Percentiles rank a stretch among this genome's conserved stretches.
Evolutionary conservation across 495 filamentous ascomycete genomes (phyloP).

Genomic region (Clavariopsis aquatica): DNA sequence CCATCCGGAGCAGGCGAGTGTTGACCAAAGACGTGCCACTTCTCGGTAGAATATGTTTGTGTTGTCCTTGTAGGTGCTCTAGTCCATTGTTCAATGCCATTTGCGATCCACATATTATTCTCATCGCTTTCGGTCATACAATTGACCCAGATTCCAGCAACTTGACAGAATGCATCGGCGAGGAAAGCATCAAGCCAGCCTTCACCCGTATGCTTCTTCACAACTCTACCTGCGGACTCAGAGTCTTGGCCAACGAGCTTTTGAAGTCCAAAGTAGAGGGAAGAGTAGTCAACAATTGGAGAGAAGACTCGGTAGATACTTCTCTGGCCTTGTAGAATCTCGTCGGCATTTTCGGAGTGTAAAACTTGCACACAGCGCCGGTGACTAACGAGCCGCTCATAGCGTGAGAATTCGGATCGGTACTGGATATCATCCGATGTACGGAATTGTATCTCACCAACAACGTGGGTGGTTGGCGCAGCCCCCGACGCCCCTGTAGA

Average conservation of each 20-base stretch:
- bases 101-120: constrained; percentile 54
- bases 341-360: constrained; percentile 42
- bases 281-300: constrained; percentile 54
- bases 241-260: constrained; percentile 50
- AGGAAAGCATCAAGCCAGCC: constrained; percentile 49
- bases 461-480: constrained; percentile 33
- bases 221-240: constrained; percentile 51
- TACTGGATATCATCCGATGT: constrained; percentile 39
- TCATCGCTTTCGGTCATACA: constrained; percentile 47
- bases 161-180: constrained; percentile 52
- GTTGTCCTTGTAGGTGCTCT: constrained; percentile 39
- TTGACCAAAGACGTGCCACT: constrained; percentile 52
- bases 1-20: constrained; percentile 45
- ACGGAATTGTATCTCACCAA: constrained; percentile 43
- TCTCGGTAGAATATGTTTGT: constrained; percentile 33
- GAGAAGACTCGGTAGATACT: constrained; percentile 53
- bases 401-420: constrained; percentile 48
- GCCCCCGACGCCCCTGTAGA: constrained; percentile 13
- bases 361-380: constrained; percentile 48
- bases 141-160: constrained; percentile 57
- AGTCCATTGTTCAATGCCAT: constrained; percentile 52
- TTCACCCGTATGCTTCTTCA: constrained; percentile 44
- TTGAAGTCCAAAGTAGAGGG: constrained; percentile 50
- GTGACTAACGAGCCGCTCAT: constrained; percentile 45
- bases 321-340: constrained; percentile 51